Conservation (phyloP, 495 filamentous ascomycete genomes). For the Aspergillus cavernicola region DNA sequence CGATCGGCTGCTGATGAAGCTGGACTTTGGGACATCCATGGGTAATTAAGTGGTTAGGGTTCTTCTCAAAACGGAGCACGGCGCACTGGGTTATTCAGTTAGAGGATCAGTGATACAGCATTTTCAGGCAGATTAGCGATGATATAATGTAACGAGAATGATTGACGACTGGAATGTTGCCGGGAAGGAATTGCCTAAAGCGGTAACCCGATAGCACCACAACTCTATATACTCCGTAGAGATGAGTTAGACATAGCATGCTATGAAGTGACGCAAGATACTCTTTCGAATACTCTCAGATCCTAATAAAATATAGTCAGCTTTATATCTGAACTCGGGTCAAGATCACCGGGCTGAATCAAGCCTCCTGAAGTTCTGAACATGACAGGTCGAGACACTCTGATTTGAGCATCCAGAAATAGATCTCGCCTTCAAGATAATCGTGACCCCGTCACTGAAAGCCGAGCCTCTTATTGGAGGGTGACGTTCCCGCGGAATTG, state of each 20-base stretch:
- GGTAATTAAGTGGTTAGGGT: neutral
- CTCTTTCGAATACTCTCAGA: too few relatives aligned
- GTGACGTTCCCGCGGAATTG: neutral
- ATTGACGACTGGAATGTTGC: neutral
- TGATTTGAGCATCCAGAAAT: neutral
- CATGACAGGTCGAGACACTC: neutral
- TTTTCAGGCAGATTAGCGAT: neutral
- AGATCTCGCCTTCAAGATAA: neutral
- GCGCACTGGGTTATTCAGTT: neutral
- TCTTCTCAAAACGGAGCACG: neutral
- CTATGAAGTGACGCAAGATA: too few relatives aligned
- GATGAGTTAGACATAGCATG: too few relatives aligned
- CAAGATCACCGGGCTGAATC: too few relatives aligned
- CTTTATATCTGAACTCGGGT: too few relatives aligned
- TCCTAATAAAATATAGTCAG: too few relatives aligned
- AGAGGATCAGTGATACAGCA: neutral
- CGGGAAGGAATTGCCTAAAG: neutral
- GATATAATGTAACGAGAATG: neutral
- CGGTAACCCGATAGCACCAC: slow-evolving; percentile 2
- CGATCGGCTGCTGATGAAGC: slow-evolving; percentile 79
- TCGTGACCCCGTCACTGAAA: slow-evolving; percentile 1
- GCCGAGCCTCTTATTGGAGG: neutral
- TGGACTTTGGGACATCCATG: slow-evolving; percentile 62
- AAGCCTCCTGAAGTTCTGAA: neutral
- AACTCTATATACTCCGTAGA: neutral